phyloP scores from a whole-genome alignment of 108 stramenopile species.

The Schizochytrium sp. region DNA sequence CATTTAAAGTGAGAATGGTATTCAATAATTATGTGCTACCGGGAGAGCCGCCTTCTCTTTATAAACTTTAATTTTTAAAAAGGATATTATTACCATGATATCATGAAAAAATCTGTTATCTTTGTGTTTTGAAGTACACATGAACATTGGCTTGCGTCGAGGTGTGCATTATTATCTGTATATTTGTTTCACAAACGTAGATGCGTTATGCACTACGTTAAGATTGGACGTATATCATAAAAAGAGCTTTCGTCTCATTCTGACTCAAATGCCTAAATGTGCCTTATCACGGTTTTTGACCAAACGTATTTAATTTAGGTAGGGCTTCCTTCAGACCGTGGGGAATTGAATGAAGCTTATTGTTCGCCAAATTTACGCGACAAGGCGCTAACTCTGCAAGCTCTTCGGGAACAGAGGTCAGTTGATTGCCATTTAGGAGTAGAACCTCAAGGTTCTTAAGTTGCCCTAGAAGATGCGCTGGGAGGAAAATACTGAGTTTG shows the following conservation, averaged over 20 bases:
- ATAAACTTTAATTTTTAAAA: no score
- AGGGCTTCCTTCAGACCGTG: constrained; percentile 19
- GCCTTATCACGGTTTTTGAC: not conserved
- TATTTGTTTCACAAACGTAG: no score
- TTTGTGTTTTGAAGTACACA: no score
- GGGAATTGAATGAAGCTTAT: not conserved
- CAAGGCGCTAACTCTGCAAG: constrained; percentile 1
- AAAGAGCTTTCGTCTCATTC: not conserved
- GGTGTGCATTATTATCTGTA: no score
- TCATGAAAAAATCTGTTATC: no score
- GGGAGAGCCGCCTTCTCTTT: no score
- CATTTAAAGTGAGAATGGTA: no score
- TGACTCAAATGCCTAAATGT: not conserved
- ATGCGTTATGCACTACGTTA: not conserved
- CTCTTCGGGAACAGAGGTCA: not conserved
- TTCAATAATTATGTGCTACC: no score
- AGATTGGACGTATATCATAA: not conserved
- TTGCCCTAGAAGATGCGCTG: not conserved
- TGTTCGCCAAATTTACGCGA: constrained; percentile 29
- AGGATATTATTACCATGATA: no score
- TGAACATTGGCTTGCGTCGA: no score
- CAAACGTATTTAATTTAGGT: not conserved
- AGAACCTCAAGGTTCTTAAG: constrained; percentile 7
- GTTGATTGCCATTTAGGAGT: not conserved
- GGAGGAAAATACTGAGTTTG: not conserved